Base-by-base conservation (phyloP, 2,329 filamentous ascomycete species). In the Thielaviopsis punctulata region DNA sequence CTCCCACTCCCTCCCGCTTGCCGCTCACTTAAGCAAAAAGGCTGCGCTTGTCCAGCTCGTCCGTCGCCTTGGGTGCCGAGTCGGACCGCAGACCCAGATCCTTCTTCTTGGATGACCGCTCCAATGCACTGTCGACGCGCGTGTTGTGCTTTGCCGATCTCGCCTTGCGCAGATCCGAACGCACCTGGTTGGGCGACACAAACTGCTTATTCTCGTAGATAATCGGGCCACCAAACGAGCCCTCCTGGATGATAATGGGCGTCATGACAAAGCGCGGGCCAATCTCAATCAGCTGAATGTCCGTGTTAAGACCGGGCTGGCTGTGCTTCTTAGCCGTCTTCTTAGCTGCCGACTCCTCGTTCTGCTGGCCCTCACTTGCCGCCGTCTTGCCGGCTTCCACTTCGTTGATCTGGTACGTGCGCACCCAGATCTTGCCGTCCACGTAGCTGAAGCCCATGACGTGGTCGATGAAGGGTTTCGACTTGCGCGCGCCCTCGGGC, bases 161-260 rank as follows among this genome's bases (percentile, higher is more conserved):
- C 59, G 76, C 73, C 66, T 79, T 72, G 59, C 86, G 75, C 59
- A 94, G 66, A 57, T 96, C 92, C 41, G 86, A 74, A 58, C 92
- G 76, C 57, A 96, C 79, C 68, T 95, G 86, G 76, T 98, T 98
- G 9, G 92, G 92, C 59, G 84, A 92, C 51, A 98, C 86, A 61
- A 95, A 98, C 65, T 95, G 84, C 73, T 87, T 92, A 72, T 96
- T 96, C 73, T 96, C 87, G 69, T 94, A 98, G 62, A 98, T 93
- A 58, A 96, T 87, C 2, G 92, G 90, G 0, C 92, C 92, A 51
- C 90, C 90, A 60, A 98, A 96, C 56, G 85, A 89, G 44, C 87
- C 88, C 65, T 98, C 92, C 60, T 94, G 80, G 59, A 96, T 95
- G 53, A 96, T 81, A 58, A 95, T 95, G 1, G 92, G 90, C 23